Base-by-base conservation (phyloP, 768 basidiomycete genomes). In the Trametes coccinea region DNA sequence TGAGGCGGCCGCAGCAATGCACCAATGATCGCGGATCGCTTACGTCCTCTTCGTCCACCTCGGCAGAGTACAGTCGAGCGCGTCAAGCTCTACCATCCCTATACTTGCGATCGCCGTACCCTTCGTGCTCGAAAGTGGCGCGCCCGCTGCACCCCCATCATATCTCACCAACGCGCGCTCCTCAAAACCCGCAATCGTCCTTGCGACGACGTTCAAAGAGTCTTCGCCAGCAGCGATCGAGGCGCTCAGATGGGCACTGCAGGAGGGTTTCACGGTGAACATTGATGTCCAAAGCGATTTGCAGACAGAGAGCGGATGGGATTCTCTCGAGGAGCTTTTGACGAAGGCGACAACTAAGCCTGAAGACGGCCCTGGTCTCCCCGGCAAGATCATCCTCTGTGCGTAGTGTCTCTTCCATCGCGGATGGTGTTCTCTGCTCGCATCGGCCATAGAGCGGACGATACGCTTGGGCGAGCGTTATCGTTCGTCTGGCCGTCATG, bases 251-350 rank as follows among this genome's bases (percentile, higher is more conserved):
- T 88, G 87, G 85, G 90, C 89, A 2, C 74, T 94, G 9, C 75
- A 82, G 49, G 78, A 80, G 51, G 86, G 83, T 44, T 79, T 80
- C 55, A 82, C 84, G 16, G 82, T 94, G 29, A 90, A 93, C 68
- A 82, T 94, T 62, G 84, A 90, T 67, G 78, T 93, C 51, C 79
- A 82, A 61, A 77, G 79, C 31, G 78, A 79, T 49, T 76, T 89
- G 51, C 71, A 69, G 5, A 83, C 85, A 53, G 69, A 81, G 11
- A 76, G 82, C 3, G 77, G 82, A 30, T 83, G 81, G 74, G 90
- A 93, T 55, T 78, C 75, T 0, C 81, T 94, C 33, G 87, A 90
- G 69, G 91, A 92, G 57, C 69, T 91, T 53, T 77, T 93, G 61
- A 78, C 80, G 45, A 91, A 87, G 70, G 84, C 87, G 27, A 82